Conservation (phyloP, 1,284 basidiomycete genomes). For the Cryptococcus wingfieldii region DNA sequence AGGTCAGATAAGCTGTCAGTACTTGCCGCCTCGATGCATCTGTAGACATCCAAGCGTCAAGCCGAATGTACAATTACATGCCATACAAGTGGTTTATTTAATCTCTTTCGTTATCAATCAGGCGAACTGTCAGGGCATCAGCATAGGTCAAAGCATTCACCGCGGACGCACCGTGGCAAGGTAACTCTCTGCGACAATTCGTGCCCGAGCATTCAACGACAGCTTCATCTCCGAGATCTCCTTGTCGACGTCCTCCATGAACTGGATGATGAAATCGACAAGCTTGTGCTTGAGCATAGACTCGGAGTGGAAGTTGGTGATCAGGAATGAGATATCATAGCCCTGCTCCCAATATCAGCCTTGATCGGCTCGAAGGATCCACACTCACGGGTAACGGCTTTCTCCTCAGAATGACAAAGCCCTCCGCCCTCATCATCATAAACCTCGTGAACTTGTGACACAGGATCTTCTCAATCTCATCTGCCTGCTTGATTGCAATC, state of each 20-base stretch:
- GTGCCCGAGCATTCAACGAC: constrained; percentile 86
- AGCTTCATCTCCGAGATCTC: constrained; percentile 60
- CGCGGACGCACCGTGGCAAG: constrained; percentile 43
- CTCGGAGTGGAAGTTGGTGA: constrained; percentile 94
- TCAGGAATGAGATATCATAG: constrained; percentile 97
- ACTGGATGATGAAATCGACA: constrained; percentile 99
- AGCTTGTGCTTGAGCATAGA: constrained; percentile 99
- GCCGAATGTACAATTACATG: background rate
- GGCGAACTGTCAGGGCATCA: constrained; percentile 7
- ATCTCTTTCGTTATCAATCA: background rate
- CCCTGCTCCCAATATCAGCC: constrained; percentile 55
- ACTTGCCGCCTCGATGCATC: background rate
- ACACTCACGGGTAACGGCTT: constrained; percentile 79
- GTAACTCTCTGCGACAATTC: constrained; percentile 83
- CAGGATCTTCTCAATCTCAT: constrained; percentile 95
- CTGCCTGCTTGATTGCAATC: constrained; percentile 98
- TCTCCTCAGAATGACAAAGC: constrained; percentile 89
- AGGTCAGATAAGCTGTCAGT: constrained; percentile 6
- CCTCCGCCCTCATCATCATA: constrained; percentile 97
- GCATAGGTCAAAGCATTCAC: background rate
- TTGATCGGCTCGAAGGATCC: background rate
- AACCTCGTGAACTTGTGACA: constrained; percentile 99
- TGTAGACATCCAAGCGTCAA: background rate
- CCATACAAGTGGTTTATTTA: constrained; percentile 3
- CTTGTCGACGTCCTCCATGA: constrained; percentile 90